phyloP scores from a whole-genome alignment of 2,329 filamentous ascomycete species.

The Xylaria digitata region DNA sequence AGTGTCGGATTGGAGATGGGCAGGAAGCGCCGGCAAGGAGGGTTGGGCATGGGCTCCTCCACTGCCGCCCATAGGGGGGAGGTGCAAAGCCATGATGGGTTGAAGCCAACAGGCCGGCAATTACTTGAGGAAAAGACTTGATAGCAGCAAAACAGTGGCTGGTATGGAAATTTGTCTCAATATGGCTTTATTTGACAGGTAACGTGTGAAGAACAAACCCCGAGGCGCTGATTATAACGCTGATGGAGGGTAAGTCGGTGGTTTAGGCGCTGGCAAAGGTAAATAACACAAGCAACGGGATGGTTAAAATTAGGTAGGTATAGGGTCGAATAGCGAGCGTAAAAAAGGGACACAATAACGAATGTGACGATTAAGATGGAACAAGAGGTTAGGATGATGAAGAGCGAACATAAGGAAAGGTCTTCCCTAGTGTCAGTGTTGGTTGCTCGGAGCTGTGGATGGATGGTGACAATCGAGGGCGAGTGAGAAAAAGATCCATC shows the following conservation, averaged over 20 bases:
- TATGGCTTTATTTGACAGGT: not conserved
- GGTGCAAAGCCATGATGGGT: constrained; percentile 69
- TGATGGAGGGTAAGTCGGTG: not conserved
- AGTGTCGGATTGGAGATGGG: constrained; percentile 82
- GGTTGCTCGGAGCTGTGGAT: constrained; percentile 35
- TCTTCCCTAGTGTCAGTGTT: constrained; percentile 29
- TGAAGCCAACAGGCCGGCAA: constrained; percentile 42
- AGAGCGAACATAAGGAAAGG: constrained; percentile 40
- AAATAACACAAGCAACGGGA: constrained; percentile 15
- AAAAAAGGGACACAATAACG: constrained; percentile 37
- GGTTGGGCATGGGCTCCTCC: constrained; percentile 80
- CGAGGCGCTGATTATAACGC: constrained; percentile 26
- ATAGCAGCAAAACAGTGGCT: constrained; percentile 29
- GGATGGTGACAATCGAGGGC: constrained; percentile 32
- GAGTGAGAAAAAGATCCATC: constrained; percentile 29
- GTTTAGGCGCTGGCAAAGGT: not conserved
- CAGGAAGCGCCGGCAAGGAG: constrained; percentile 87
- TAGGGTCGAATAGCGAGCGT: constrained; percentile 45
- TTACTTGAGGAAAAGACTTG: constrained; percentile 35
- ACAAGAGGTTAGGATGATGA: constrained; percentile 38
- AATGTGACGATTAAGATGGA: constrained; percentile 38
- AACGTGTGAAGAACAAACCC: constrained; percentile 8
- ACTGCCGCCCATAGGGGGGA: constrained; percentile 61
- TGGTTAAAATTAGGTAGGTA: constrained; percentile 31
- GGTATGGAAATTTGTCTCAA: constrained; percentile 15